These are phyloP conservation scores for Pilaira anomala DNA, from an alignment of 192 early-diverging fungal species.

Conservation along the genomic window DNA sequence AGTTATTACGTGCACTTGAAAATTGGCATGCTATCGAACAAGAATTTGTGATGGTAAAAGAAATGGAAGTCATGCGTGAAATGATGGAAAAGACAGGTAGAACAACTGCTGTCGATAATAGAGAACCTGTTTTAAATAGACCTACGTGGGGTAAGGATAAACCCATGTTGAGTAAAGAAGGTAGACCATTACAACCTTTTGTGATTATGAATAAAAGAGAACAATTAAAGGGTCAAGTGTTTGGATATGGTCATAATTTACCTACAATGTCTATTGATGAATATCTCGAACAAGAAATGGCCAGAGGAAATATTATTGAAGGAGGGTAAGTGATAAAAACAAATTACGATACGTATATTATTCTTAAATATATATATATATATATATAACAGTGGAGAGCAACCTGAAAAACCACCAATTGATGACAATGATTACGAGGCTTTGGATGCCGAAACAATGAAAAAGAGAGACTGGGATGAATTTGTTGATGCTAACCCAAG, in stretches of 20 bases:
- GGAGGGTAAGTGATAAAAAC: conserved; percentile 81
- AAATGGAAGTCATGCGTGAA: conserved; percentile 61
- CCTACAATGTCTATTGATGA: conserved; percentile 98
- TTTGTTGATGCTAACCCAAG: conserved; percentile 80
- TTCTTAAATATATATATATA: background rate
- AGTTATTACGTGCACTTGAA: conserved; percentile 70
- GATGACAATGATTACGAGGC: conserved; percentile 82
- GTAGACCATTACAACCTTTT: conserved; percentile 79
- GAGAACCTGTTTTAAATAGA: conserved; percentile 13
- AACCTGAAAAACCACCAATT: conserved; percentile 67
- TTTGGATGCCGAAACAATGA: conserved; percentile 81
- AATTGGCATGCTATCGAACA: conserved; percentile 65
- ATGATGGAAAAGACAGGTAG: conserved; percentile 20
- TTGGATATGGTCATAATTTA: conserved; percentile 72
- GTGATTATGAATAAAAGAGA: conserved; percentile 76
- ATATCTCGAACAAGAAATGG: conserved; percentile 82
- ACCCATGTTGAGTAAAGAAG: conserved; percentile 45
- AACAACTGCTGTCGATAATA: conserved; percentile 18
- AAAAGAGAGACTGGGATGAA: conserved; percentile 85
- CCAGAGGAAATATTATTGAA: conserved; percentile 83
- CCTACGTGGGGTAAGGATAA: conserved; percentile 13
- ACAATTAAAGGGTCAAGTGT: conserved; percentile 76
- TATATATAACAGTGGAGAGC: conserved; percentile 36
- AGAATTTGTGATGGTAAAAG: conserved; percentile 76
- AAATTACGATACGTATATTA: no score